These are phyloP conservation scores for Candida sp. DNA, from an alignment of 1,139 yeast species.

Conservation along the genomic window DNA sequence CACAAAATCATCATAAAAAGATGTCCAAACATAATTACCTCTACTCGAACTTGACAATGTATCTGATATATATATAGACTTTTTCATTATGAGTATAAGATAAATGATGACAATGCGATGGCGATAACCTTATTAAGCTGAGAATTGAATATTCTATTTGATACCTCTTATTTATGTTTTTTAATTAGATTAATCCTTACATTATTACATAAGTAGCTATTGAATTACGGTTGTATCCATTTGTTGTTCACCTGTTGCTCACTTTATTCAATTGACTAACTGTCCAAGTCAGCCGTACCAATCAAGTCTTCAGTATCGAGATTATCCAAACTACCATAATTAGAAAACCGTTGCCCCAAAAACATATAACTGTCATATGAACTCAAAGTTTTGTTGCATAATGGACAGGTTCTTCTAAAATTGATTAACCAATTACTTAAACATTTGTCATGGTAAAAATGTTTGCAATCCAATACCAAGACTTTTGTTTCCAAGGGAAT, in stretches of 20 bases:
- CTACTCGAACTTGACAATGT: no score
- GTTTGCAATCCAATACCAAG: slow-evolving; percentile 42
- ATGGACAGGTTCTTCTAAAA: slow-evolving; percentile 43
- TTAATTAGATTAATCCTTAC: no score
- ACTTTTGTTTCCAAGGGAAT: slow-evolving; percentile 35
- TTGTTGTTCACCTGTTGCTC: neutral
- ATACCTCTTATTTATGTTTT: no score
- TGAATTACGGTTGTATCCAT: no score
- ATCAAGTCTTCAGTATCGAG: slow-evolving; percentile 7
- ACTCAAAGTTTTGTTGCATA: slow-evolving; percentile 32
- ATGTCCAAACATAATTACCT: no score
- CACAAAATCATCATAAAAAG: no score
- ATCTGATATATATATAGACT: no score
- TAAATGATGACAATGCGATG: neutral
- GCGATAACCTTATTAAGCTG: neutral
- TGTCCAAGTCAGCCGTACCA: neutral
- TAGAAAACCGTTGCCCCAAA: neutral
- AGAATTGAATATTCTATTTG: no score
- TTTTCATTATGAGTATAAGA: no score
- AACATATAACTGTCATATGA: slow-evolving; percentile 1
- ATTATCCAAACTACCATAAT: slow-evolving; percentile 17
- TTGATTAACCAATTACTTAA: slow-evolving; percentile 46
- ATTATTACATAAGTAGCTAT: no score
- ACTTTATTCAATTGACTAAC: slow-evolving; percentile 3
- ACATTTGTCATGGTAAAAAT: slow-evolving; percentile 42